Evolutionary conservation across 169 alveolate genomes (phyloP).

Genomic region (Plasmodium cynomolgi): DNA sequence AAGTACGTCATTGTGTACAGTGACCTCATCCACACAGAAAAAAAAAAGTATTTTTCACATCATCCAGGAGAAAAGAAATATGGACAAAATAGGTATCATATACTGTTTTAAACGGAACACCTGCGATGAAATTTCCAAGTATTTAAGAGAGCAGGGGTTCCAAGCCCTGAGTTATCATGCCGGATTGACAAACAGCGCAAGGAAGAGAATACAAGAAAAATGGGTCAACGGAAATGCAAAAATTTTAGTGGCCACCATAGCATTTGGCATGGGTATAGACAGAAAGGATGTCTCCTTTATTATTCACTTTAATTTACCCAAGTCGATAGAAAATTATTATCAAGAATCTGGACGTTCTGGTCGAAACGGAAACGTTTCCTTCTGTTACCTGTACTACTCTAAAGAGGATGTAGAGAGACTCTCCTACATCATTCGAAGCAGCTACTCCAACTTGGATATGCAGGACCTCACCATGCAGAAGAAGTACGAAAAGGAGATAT

Average conservation of each 20-base stretch:
- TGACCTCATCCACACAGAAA: constrained; percentile 76
- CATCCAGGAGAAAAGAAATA: constrained; percentile 65
- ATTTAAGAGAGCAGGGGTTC: constrained; percentile 85
- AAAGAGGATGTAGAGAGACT: constrained; percentile 79
- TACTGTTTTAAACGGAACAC: constrained; percentile 95
- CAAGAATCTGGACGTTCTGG: constrained; percentile 99
- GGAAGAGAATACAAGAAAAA: constrained; percentile 85
- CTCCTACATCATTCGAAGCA: constrained; percentile 38
- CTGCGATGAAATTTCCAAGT: constrained; percentile 94
- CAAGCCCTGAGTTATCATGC: constrained; percentile 90
- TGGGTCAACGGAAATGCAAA: constrained; percentile 95
- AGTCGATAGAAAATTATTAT: constrained; percentile 93
- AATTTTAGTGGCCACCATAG: constrained; percentile 98
- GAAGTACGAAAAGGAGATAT: constrained; percentile 61
- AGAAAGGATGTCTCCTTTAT: constrained; percentile 96
- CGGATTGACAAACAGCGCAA: constrained; percentile 83
- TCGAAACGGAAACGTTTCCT: constrained; percentile 94
- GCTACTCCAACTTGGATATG: constrained; percentile 18
- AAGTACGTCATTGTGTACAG: constrained; percentile 85
- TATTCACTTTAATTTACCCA: constrained; percentile 97
- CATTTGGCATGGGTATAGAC: constrained; percentile 99
- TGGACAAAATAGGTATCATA: constrained; percentile 86
- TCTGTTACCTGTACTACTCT: constrained; percentile 85
- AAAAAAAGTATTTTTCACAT: constrained; percentile 75
- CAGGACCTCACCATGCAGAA: constrained; percentile 16